These are phyloP conservation scores for Acer saccharum DNA, from an alignment of 345 rosid genomes.

Conservation along the genomic window DNA sequence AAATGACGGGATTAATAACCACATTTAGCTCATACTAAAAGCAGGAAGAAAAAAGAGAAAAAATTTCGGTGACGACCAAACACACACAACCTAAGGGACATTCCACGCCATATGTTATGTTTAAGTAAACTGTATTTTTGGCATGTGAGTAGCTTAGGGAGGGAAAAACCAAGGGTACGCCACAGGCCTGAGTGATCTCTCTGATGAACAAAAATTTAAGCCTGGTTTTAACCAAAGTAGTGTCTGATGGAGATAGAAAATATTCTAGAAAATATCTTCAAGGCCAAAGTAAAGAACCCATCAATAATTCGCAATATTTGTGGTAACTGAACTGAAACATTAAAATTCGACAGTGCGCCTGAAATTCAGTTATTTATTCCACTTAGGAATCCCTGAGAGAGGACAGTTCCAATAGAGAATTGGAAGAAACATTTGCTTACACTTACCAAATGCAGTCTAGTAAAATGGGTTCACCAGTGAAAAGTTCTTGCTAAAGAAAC, in stretches of 20 bases:
- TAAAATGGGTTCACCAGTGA: neutral
- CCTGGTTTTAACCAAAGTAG: neutral
- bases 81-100: neutral
- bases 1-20: neutral
- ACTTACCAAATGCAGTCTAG: conserved; percentile 3
- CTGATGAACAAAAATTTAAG: neutral
- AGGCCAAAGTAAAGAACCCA: neutral
- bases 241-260: neutral
- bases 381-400: neutral
- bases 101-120: neutral
- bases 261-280: neutral
- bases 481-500: conserved; percentile 1
- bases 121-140: neutral
- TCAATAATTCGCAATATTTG: neutral
- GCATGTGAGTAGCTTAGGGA: neutral
- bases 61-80: neutral
- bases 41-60: neutral
- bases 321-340: neutral
- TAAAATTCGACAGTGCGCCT: neutral
- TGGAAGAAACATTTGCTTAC: neutral
- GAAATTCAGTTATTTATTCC: neutral
- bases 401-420: too few relatives aligned
- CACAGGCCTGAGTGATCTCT: neutral
- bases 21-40: neutral
- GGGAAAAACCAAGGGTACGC: neutral